Evolutionary conservation across 2,329 filamentous ascomycete genomes (phyloP), one percentile per base, ranked within the genome.

Genomic region (Exophiala sideris): DNA sequence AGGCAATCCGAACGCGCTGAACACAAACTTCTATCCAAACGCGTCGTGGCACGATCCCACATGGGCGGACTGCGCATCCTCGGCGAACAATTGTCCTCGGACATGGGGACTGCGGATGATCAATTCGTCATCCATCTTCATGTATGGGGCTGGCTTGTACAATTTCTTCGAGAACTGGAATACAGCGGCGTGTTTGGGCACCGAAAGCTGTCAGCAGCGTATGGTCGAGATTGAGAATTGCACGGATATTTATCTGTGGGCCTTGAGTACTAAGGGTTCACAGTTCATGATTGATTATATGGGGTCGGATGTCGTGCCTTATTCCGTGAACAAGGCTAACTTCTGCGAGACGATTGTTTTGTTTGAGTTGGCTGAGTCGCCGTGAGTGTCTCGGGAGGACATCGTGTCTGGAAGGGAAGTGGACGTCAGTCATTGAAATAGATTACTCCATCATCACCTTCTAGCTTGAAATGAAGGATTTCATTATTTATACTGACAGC

Each of bases 81-180:
- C 66, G 39, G 48, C 32, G n/a, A 57, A 62, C 1, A 63, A 63
- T 4, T 67, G 70, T 7, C 71, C 73, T 0, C 21, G 57, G 67
- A 83, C 84, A 0, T 88, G 85, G 84, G 86, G 82, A 0, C 71
- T 89, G 29, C 77, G 85, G 6, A 75, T 89, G 35, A 63, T 85
- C 39, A 73, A 79, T 59, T 81, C 78, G 34, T 72, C 71, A 42
- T 76, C 80, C 64, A 69, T 88, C 10, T 70, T 79, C 14, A 70
- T 82, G 20, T 85, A 87, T 62, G 84, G 85, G 6, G 80, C 79
- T 0, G 86, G 86, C 0, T 64, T 87, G 11, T 89, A 89, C 70
- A 76, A 71, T 47, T 85, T 83, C 73, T 85, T 83, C 72, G 73
- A 79, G 63, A 77, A 81, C 68, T 84, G 59, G 56, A 60, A 61